Evolutionary conservation across 345 rosid species (phyloP).

Genomic region (Citrus australasica): DNA sequence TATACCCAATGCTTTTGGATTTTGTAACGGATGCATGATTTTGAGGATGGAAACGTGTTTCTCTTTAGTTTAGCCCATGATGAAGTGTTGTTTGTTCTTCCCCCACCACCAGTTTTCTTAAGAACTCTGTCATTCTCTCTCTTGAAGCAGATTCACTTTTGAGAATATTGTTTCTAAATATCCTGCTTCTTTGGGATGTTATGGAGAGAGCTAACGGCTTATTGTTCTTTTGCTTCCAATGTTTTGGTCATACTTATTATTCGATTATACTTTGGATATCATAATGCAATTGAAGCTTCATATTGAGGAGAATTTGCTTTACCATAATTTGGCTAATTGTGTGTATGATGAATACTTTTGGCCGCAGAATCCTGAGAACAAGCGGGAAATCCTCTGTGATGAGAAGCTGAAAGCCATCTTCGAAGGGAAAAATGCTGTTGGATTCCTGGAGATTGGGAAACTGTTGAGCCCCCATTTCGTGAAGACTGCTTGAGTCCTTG

Average conservation of each 20-base stretch:
- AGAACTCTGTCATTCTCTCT: background rate
- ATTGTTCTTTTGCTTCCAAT: background rate
- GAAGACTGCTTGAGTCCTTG: constrained; percentile 36
- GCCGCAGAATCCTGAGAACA: constrained; percentile 67
- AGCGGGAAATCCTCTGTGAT: constrained; percentile 71
- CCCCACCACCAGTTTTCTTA: background rate
- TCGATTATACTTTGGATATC: background rate
- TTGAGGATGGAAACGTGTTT: background rate
- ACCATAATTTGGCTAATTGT: background rate
- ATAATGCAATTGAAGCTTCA: background rate
- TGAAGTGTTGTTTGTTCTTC: background rate
- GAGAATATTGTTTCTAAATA: background rate
- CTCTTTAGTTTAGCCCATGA: background rate
- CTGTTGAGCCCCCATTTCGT: constrained; percentile 60
- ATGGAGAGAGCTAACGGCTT: background rate
- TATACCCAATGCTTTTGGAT: background rate
- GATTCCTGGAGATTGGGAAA: constrained; percentile 73
- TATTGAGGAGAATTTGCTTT: background rate
- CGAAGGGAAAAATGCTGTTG: constrained; percentile 61
- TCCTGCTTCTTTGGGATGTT: background rate
- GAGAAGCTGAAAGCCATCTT: constrained; percentile 71
- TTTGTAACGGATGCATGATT: background rate
- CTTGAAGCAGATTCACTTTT: background rate
- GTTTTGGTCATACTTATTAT: background rate
- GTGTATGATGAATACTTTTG: constrained; percentile 1